Evolutionary conservation across 2,329 filamentous ascomycete genomes (phyloP), one percentile per base, ranked within the genome.

Genomic region (Xylariaceae sp.): DNA sequence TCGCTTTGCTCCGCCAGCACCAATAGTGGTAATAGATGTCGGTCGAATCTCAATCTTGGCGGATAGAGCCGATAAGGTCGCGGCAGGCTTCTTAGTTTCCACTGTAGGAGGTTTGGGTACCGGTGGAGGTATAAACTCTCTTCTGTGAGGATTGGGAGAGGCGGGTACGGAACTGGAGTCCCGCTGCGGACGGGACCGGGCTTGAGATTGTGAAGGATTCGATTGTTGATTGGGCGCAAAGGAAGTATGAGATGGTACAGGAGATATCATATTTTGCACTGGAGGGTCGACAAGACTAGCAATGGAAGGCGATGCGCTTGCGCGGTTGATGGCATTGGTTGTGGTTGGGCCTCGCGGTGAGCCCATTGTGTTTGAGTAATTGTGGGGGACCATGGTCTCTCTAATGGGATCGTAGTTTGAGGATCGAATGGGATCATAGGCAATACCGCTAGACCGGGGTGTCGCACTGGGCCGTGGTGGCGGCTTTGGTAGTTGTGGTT

Each of bases 251-350:
- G 70, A 70, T 5, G 71, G 68, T 13, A 69, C 70, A 42, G 70
- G 75, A 3, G 72, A 75, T 21, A 70, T 69, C 21, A 71, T 68
- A 52, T 59, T 62, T 44, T 71, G 75, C 43, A 76, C 72, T 9
- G 80, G 80, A 32, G 86, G 87, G 62, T 96, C 90, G 47, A 96
- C 89, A 53, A 96, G 80, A 71, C 89, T 95, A 5, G 90, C 87
- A 62, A 96, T 96, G 2, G 92, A 92, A 1, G 92, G 92, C 4
- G 92, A 96, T 37, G 88, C 88, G 67, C 88, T 92, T n/a, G 89
- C 87, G 51, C 87, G 83, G 70, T 87, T 86, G 50, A 80, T 65
- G 3, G 72, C 47, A 47, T 71, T 64, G 12, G 57, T 60, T 12
- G 45, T 63, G 16, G 49, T 49, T 40, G 72, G 71, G 3, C 69